Evolutionary conservation across 208 protist genomes (phyloP), one percentile per base, ranked within the genome.

Genomic region (Polymyxa betae): DNA sequence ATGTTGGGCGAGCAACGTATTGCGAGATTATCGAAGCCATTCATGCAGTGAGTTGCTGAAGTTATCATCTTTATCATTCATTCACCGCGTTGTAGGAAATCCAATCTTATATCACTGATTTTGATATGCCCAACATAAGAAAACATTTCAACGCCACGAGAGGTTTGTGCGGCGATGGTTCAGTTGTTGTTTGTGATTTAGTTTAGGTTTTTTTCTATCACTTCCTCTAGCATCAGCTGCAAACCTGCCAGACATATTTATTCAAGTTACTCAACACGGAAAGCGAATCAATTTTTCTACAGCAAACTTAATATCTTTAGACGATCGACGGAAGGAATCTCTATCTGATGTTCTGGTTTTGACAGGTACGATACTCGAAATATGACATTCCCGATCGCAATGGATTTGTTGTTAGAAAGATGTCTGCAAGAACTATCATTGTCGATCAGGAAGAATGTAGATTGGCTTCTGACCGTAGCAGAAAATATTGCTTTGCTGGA

Each of bases 1-100:
- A 89, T 66, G 88, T 89, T 60, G 88, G 49, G 12, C 46, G 88
- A 89, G 88, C 88, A 89, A 60, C 54, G 5, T 72, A 89, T 44
- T 89, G 46, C 49, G 88, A 89, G n/a, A 44, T 89, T 20, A 77
- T 60, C 66, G 88, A 72, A 29, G 88, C 46, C 72, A 89, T 77
- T 89, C 5, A 89, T 29, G 88, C 60, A 45, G 54, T 89, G 16
- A 45, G 32, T 44, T 32, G 5, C 12, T 60, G 10, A 64, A 40
- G 5, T 64, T 82, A 43, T 38, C 5, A 43, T 43, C 5, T 5
- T 82, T 35, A 5, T 35, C 10, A 35, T 82, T 5, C 16, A 82
- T 35, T 20, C 5, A 20, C 5, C 5, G 35, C n/a, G 5, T 43
- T 40, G 5, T 35, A 82, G 72, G 72, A 82, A 43, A 82, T 82